phyloP scores from a whole-genome alignment of 495 filamentous ascomycete species.

The Talaromyces stipitatus region DNA sequence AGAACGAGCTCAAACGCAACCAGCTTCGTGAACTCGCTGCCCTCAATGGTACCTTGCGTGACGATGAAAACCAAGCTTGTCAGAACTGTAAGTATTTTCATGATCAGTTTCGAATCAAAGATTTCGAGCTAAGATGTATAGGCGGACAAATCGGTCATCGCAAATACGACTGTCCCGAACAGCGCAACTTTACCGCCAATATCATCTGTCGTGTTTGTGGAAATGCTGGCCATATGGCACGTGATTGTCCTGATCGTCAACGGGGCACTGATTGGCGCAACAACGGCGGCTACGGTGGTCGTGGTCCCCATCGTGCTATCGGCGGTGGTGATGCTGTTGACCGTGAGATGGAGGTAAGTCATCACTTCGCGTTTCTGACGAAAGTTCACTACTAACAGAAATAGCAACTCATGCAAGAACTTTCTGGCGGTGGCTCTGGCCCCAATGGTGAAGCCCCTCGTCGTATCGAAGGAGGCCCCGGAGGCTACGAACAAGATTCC shows the following conservation, averaged over 20 bases:
- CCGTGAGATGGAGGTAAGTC: slow-evolving; percentile 84
- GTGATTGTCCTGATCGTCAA: slow-evolving; percentile 89
- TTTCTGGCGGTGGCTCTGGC: slow-evolving; percentile 66
- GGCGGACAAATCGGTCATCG: slow-evolving; percentile 96
- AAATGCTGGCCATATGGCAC: slow-evolving; percentile 86
- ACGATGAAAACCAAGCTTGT: slow-evolving; percentile 98
- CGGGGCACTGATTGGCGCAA: slow-evolving; percentile 89
- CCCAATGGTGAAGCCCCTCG: slow-evolving; percentile 59
- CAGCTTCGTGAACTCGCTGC: slow-evolving; percentile 95
- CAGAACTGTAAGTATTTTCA: slow-evolving; percentile 75
- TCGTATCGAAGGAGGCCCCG: slow-evolving; percentile 82
- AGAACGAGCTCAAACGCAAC: slow-evolving; percentile 97
- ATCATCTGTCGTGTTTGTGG: slow-evolving; percentile 99
- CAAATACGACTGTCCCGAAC: slow-evolving; percentile 97
- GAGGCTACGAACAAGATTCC: slow-evolving; percentile 48
- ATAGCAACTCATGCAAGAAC: slow-evolving; percentile 95
- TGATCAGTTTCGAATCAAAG: background rate
- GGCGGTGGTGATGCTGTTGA: slow-evolving; percentile 79
- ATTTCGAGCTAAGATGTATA: slow-evolving; percentile 17
- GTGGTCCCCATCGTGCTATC: slow-evolving; percentile 56
- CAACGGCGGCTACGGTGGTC: slow-evolving; percentile 40
- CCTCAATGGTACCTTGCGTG: slow-evolving; percentile 94
- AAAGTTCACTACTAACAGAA: slow-evolving; percentile 21
- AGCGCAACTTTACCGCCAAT: slow-evolving; percentile 94
- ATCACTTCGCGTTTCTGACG: slow-evolving; percentile 3